phyloP scores from a whole-genome alignment of 225 moss, liverwort and hornwort genomes.

The Bryum argenteum region DNA sequence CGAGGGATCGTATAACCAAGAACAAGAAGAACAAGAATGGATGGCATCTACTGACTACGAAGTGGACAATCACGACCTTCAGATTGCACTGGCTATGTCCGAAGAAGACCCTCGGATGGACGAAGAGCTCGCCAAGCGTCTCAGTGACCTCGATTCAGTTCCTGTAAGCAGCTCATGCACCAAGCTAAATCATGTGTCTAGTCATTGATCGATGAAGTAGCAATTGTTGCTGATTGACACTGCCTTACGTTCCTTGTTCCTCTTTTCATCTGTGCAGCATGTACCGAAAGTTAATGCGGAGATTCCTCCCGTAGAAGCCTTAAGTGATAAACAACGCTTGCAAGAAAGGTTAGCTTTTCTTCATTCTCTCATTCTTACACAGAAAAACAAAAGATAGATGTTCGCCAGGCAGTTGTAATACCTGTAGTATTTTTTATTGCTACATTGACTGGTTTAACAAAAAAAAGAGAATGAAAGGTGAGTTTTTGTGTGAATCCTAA shows the following conservation, averaged over 20 bases:
- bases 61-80: constrained; percentile 70
- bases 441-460: too few species aligned
- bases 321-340: constrained; percentile 74
- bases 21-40: constrained; percentile 20
- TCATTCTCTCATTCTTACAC: too few species aligned
- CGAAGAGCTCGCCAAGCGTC: constrained; percentile 84
- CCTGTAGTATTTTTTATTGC: too few species aligned
- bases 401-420: too few species aligned
- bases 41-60: constrained; percentile 31
- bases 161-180: constrained; percentile 49
- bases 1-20: constrained; percentile 20
- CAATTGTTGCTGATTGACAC: too few species aligned
- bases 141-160: constrained; percentile 78
- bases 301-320: constrained; percentile 68
- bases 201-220: too few species aligned
- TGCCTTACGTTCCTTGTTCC: too few species aligned
- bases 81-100: constrained; percentile 74
- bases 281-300: constrained; percentile 78
- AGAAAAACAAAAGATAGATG: too few species aligned
- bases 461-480: too few species aligned
- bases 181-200: neutral
- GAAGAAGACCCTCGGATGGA: constrained; percentile 70
- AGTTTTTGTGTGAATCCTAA: too few species aligned
- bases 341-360: constrained; percentile 63
- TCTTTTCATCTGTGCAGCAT: constrained; percentile 64